Conservation (phyloP, 805 yeast species). For the Pichia cephalocereana region DNA sequence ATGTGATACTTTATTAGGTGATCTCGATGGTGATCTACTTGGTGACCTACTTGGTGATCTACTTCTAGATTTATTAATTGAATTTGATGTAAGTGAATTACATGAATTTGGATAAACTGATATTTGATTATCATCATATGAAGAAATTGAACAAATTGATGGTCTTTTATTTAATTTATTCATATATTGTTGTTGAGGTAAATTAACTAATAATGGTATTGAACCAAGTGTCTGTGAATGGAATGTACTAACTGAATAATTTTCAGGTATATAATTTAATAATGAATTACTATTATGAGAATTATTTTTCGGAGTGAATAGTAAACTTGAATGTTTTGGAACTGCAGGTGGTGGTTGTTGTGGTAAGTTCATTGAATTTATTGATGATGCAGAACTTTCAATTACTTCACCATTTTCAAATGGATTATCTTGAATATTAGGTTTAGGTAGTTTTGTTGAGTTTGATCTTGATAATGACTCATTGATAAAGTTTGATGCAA, state of each 20-base stretch:
- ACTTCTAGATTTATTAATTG: not conserved
- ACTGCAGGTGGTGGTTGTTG: conserved; percentile 7
- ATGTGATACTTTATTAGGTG: not conserved
- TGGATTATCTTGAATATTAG: conserved; percentile 6
- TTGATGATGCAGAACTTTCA: not conserved
- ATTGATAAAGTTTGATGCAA: conserved; percentile 20
- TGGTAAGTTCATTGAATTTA: not conserved
- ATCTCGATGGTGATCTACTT: not conserved
- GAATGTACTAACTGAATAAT: conserved; percentile 12
- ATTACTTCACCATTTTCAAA: not conserved
- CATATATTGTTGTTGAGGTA: conserved; percentile 5
- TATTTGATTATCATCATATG: not conserved
- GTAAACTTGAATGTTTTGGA: conserved; percentile 6
- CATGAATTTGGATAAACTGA: not conserved
- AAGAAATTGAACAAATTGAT: not conserved
- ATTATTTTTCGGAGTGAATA: conserved; percentile 6
- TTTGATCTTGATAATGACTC: conserved; percentile 19
- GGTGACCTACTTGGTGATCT: not conserved
- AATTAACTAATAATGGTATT: not conserved
- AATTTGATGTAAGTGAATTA: not conserved
- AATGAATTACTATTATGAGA: conserved; percentile 9
- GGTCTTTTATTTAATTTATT: not conserved
- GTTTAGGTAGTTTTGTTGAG: conserved; percentile 23
- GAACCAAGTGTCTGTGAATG: conserved; percentile 7
- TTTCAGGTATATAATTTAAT: conserved; percentile 14